phyloP scores from a whole-genome alignment of 305 asterid species.

The Solanum hybrid region DNA sequence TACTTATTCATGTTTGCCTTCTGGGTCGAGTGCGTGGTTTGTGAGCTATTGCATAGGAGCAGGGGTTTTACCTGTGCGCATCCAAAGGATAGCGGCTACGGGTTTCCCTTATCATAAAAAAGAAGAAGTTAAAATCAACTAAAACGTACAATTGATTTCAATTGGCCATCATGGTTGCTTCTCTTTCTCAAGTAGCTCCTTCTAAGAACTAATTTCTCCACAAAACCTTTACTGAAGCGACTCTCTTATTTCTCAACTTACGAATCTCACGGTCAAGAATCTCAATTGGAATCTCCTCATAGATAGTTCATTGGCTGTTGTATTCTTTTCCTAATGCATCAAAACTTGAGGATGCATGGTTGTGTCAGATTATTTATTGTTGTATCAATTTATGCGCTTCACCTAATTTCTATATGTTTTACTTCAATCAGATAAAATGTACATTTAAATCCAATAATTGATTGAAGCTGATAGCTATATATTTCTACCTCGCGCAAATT shows the following conservation, averaged over 20 bases:
- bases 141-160: background rate
- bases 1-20: background rate
- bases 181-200: background rate
- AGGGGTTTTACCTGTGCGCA: too few relatives aligned
- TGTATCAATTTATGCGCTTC: background rate
- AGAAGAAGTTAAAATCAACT: background rate
- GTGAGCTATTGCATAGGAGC: too few relatives aligned
- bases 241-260: background rate
- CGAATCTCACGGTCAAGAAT: background rate
- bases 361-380: background rate
- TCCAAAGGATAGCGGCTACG: too few relatives aligned
- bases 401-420: background rate
- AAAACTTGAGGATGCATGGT: background rate
- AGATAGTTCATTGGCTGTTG: background rate
- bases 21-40: too few relatives aligned
- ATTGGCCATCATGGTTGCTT: background rate
- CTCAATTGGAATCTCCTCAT: background rate
- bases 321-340: background rate
- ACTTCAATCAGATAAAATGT: background rate
- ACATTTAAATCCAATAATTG: background rate
- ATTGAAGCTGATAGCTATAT: background rate
- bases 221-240: background rate
- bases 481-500: background rate
- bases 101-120: too few relatives aligned
- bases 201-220: background rate